phyloP scores from a whole-genome alignment of 2,329 filamentous ascomycete species.

The Fusarium fujikuroi region DNA sequence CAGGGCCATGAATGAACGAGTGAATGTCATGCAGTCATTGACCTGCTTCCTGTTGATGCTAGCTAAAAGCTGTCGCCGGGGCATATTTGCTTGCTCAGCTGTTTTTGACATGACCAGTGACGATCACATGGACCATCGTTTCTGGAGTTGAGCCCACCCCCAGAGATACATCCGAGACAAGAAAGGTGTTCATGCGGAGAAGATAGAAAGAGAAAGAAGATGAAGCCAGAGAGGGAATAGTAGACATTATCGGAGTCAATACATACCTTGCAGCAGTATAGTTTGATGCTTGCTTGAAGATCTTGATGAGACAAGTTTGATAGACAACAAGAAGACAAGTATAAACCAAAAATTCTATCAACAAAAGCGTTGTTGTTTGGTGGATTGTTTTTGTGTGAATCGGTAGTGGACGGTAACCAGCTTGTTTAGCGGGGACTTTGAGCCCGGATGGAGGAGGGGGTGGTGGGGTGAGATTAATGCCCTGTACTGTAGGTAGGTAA shows the following conservation, averaged over 20 bases:
- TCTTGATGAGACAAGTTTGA: not conserved
- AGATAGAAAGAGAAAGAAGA: constrained; percentile 3
- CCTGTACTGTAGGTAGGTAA: not conserved
- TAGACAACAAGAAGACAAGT: not conserved
- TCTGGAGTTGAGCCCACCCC: constrained; percentile 38
- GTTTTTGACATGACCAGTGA: constrained; percentile 33
- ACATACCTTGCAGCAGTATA: constrained; percentile 19
- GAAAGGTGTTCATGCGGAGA: constrained; percentile 20
- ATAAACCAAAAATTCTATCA: constrained; percentile 2
- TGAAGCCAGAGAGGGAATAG: not conserved
- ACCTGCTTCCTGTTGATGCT: constrained; percentile 27
- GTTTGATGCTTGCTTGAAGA: not conserved
- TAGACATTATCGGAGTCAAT: not conserved
- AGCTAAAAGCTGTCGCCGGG: constrained; percentile 16
- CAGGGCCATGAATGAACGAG: constrained; percentile 29
- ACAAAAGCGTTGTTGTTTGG: constrained; percentile 23
- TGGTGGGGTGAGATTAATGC: constrained; percentile 35
- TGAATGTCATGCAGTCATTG: constrained; percentile 42
- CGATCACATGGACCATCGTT: constrained; percentile 41
- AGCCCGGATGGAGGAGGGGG: constrained; percentile 8
- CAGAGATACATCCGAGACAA: constrained; percentile 31
- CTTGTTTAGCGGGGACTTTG: constrained; percentile 40
- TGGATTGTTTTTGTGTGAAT: constrained; percentile 37
- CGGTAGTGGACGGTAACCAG: constrained; percentile 34
- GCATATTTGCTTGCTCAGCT: constrained; percentile 29